phyloP scores from a whole-genome alignment of 2,329 filamentous ascomycete genomes.

The Botrytis elliptica region DNA sequence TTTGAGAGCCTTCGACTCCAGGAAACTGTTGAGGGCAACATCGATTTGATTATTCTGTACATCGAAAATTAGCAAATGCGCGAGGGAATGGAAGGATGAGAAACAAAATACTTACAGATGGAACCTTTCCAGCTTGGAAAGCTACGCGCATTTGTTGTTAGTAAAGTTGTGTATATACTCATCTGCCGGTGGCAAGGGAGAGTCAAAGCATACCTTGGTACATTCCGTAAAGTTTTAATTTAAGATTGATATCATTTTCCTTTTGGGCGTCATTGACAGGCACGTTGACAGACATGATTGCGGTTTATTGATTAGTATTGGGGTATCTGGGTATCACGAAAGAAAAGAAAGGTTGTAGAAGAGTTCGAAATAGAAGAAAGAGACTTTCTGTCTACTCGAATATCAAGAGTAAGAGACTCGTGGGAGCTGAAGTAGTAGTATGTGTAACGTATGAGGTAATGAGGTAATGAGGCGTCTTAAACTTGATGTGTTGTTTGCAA shows the following conservation, averaged over 20 bases:
- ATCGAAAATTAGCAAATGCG: conserved; percentile 7
- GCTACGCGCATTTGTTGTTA: conserved; percentile 46
- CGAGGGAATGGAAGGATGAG: conserved; percentile 10
- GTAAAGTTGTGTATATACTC: conserved; percentile 34
- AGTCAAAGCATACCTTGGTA: conserved; percentile 53
- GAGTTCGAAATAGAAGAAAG: background rate
- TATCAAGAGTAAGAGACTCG: background rate
- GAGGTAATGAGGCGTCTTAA: conserved; percentile 17
- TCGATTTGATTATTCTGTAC: conserved; percentile 72
- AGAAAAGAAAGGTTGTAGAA: conserved; percentile 16
- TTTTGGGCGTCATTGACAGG: conserved; percentile 36
- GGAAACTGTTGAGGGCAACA: conserved; percentile 84
- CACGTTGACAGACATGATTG: conserved; percentile 35
- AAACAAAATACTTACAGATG: conserved; percentile 51
- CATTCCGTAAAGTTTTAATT: conserved; percentile 94
- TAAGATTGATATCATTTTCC: conserved; percentile 73
- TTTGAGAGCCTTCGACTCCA: conserved; percentile 67
- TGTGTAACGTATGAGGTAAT: background rate
- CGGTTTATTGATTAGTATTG: conserved; percentile 11
- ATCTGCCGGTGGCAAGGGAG: conserved; percentile 1
- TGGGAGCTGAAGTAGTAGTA: background rate
- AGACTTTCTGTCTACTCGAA: background rate
- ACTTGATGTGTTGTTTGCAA: background rate
- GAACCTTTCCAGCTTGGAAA: conserved; percentile 85
- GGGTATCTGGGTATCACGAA: conserved; percentile 28